Conservation (phyloP, 768 basidiomycete species). For the Lyophyllum semitale region DNA sequence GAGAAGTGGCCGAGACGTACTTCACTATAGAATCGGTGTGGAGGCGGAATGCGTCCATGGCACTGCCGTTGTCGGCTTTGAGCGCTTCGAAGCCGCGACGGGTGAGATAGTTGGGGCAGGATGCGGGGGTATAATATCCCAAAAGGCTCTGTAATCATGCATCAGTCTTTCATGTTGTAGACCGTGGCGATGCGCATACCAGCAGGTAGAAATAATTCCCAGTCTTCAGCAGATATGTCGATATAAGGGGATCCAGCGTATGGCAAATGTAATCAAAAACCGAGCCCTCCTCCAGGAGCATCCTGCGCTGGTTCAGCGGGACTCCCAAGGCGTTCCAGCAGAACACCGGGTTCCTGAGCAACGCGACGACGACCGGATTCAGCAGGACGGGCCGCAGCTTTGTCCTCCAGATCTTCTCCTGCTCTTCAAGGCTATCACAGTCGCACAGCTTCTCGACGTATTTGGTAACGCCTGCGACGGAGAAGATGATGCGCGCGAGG, state of each 20-base stretch:
- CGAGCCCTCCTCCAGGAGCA: constrained; percentile 55
- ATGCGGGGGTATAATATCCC: constrained; percentile 58
- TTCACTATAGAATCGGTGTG: constrained; percentile 75
- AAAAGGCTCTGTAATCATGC: constrained; percentile 36
- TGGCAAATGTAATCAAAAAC: constrained; percentile 53
- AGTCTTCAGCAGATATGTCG: constrained; percentile 54
- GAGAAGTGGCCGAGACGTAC: constrained; percentile 36
- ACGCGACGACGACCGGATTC: constrained; percentile 54
- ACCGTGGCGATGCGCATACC: constrained; percentile 27
- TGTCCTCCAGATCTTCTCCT: constrained; percentile 61
- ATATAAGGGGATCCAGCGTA: constrained; percentile 51
- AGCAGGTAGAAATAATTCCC: constrained; percentile 68
- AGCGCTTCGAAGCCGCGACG: constrained; percentile 59
- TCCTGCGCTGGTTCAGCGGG: constrained; percentile 65
- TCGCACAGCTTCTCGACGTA: constrained; percentile 59
- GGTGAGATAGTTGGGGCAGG: constrained; percentile 67
- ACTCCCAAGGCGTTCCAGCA: constrained; percentile 84
- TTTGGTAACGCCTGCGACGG: constrained; percentile 55
- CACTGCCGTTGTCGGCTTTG: constrained; percentile 44
- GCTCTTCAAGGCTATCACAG: constrained; percentile 54
- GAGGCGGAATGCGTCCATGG: constrained; percentile 58
- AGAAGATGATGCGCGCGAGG: constrained; percentile 58
- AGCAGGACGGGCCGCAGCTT: constrained; percentile 64
- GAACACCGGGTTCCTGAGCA: constrained; percentile 55
- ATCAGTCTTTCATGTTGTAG: neutral